Evolutionary conservation across 345 rosid genomes (phyloP).

Genomic region (Citrus unshiu): DNA sequence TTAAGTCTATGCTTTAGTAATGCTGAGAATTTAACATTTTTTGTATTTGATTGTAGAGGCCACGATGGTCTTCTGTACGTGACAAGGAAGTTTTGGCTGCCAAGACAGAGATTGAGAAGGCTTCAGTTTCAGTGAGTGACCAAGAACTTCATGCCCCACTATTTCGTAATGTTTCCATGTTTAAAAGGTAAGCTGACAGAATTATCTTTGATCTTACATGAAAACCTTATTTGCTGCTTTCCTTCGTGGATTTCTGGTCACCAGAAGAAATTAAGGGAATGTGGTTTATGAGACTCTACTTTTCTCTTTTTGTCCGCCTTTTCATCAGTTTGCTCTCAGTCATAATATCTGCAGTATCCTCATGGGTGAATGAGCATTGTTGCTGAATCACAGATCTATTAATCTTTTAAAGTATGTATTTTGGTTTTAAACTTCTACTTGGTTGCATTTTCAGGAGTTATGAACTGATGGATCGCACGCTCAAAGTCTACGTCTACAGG

Average conservation of each 20-base stretch:
- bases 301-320: background rate
- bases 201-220: constrained; percentile 3
- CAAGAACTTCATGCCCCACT: constrained; percentile 73
- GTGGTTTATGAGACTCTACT: background rate
- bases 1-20: background rate
- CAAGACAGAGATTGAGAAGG: constrained; percentile 60
- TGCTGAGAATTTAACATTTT: constrained; percentile 2
- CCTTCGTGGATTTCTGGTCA: background rate
- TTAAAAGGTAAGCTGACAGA: constrained; percentile 52
- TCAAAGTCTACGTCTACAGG: constrained; percentile 72
- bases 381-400: background rate
- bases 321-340: background rate
- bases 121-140: constrained; percentile 37
- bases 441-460: constrained; percentile 68
- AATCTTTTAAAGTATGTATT: background rate
- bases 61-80: constrained; percentile 66
- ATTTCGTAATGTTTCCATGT: constrained; percentile 80
- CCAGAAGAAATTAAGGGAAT: background rate
- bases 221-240: background rate
- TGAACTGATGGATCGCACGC: constrained; percentile 81
- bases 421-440: constrained; percentile 17
- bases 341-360: background rate
- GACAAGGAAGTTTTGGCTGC: constrained; percentile 72
- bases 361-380: background rate
- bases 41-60: constrained; percentile 52